Evolutionary conservation across 116 monocot species (phyloP).

Genomic region (Trichopus zeylanicus): DNA sequence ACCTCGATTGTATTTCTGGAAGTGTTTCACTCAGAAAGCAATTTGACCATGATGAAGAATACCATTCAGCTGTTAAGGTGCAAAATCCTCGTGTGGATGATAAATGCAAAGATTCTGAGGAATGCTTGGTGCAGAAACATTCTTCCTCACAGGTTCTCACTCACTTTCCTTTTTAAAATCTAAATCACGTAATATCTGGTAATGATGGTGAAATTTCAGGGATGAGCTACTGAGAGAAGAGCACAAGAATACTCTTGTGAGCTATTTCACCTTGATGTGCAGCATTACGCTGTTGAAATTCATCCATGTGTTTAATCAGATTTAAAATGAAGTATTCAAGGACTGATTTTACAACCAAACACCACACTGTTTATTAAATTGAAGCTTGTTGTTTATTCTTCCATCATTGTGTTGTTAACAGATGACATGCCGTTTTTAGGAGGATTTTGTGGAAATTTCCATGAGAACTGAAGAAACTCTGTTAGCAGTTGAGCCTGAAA

Average conservation of each 20-base stretch:
- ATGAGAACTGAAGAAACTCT: slow-evolving; percentile 21
- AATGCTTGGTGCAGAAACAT: slow-evolving; percentile 10
- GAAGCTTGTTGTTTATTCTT: too few species aligned
- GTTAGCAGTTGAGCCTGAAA: slow-evolving; percentile 17
- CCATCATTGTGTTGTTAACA: not conserved
- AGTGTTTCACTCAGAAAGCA: slow-evolving; percentile 67
- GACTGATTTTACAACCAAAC: too few species aligned
- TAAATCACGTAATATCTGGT: too few species aligned
- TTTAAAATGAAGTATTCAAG: too few species aligned
- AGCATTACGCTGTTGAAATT: too few species aligned
- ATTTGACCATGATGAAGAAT: slow-evolving; percentile 64
- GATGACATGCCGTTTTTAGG: slow-evolving; percentile 12
- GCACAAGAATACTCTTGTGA: too few species aligned
- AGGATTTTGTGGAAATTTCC: slow-evolving; percentile 43
- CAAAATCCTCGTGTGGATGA: slow-evolving; percentile 52
- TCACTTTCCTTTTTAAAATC: too few species aligned
- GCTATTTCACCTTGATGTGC: too few species aligned
- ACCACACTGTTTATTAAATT: too few species aligned
- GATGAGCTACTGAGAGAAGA: too few species aligned
- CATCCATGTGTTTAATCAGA: too few species aligned
- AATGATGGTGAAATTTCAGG: too few species aligned
- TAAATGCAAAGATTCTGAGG: slow-evolving; percentile 34
- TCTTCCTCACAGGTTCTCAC: slow-evolving; percentile 40
- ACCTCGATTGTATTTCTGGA: slow-evolving; percentile 27
- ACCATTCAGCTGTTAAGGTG: slow-evolving; percentile 31